phyloP scores from a whole-genome alignment of 2,329 filamentous ascomycete genomes.

The Dendrostoma leiphaemia region DNA sequence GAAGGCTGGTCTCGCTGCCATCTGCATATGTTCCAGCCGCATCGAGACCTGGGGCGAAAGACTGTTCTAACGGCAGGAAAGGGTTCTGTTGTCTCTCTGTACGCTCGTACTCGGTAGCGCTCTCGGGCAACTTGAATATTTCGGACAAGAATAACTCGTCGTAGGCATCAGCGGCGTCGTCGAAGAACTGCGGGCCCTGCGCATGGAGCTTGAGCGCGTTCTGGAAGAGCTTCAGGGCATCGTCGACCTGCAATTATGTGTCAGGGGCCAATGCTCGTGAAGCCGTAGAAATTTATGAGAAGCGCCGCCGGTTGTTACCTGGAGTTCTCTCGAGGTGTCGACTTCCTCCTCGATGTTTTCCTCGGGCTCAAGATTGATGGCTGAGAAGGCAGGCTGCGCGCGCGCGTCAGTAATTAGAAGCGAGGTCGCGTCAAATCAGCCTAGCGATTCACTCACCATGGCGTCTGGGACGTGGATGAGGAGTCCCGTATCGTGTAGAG shows the following conservation, averaged over 20 bases:
- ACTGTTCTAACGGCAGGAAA: slow-evolving; percentile 44
- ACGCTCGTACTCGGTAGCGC: slow-evolving; percentile 78
- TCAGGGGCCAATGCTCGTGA: not conserved
- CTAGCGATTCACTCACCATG: not conserved
- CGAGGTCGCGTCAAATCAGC: not conserved
- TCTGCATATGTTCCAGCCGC: slow-evolving; percentile 64
- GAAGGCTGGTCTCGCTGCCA: slow-evolving; percentile 74
- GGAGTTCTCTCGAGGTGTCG: slow-evolving; percentile 92
- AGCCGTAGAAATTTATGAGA: not conserved
- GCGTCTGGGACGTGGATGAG: not conserved
- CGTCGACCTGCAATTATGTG: slow-evolving; percentile 69
- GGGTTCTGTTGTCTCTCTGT: slow-evolving; percentile 56
- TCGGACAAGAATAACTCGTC: slow-evolving; percentile 83
- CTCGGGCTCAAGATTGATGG: slow-evolving; percentile 92
- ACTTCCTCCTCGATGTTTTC: slow-evolving; percentile 87
- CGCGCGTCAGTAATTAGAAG: not conserved
- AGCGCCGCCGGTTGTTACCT: slow-evolving; percentile 47
- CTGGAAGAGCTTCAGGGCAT: slow-evolving; percentile 93
- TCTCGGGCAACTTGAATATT: slow-evolving; percentile 90
- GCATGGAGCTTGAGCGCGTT: slow-evolving; percentile 87
- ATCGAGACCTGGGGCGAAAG: slow-evolving; percentile 50
- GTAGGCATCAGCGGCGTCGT: slow-evolving; percentile 79
- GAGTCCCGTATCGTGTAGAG: not conserved
- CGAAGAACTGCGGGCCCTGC: slow-evolving; percentile 74
- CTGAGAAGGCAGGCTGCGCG: slow-evolving; percentile 68